Percentiles rank a stretch among this genome's conserved stretches.
These are phyloP conservation scores for Chimonanthus salicifolius DNA, from an alignment of 164 flowering plant species.

Conservation along the genomic window DNA sequence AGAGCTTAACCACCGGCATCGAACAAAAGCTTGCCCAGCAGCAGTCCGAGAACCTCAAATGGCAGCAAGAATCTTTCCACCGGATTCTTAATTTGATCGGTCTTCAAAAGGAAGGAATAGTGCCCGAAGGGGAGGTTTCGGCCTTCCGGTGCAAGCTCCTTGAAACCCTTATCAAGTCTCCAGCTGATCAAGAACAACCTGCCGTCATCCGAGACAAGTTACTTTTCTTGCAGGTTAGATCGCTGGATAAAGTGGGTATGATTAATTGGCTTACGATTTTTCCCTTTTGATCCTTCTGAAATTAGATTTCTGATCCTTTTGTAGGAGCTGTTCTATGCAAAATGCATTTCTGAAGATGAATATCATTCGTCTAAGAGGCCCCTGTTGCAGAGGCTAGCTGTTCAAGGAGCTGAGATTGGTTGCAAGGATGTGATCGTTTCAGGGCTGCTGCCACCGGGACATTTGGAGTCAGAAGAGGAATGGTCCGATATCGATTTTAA, in stretches of 20 bases:
- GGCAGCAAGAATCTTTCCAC: conserved; percentile 97
- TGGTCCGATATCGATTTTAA: conserved; percentile 82
- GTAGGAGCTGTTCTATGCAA: conserved; percentile 79
- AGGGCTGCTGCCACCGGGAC: conserved; percentile 8
- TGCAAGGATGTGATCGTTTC: conserved; percentile 57
- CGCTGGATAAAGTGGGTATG: background rate
- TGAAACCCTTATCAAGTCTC: conserved; percentile 64
- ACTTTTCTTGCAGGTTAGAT: conserved; percentile 76
- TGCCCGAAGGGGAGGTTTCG: conserved; percentile 56
- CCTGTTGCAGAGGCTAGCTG: conserved; percentile 74
- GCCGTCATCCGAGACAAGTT: conserved; percentile 71
- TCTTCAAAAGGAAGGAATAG: conserved; percentile 73
- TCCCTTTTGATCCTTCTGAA: background rate
- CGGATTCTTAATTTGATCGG: conserved; percentile 78
- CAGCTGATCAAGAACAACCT: conserved; percentile 48
- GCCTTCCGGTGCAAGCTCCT: conserved; percentile 62
- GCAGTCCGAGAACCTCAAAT: conserved; percentile 85
- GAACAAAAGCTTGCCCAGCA: conserved; percentile 67
- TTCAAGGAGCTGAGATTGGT: conserved; percentile 76
- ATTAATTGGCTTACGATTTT: background rate
- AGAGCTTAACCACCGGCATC: conserved; percentile 36
- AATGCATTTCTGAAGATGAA: conserved; percentile 80
- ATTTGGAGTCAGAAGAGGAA: conserved; percentile 41
- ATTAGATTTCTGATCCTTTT: background rate
- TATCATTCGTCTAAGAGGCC: conserved; percentile 89